Conservation (phyloP, 371 early-diverging fungal species). For the Mortierella polycephala region DNA sequence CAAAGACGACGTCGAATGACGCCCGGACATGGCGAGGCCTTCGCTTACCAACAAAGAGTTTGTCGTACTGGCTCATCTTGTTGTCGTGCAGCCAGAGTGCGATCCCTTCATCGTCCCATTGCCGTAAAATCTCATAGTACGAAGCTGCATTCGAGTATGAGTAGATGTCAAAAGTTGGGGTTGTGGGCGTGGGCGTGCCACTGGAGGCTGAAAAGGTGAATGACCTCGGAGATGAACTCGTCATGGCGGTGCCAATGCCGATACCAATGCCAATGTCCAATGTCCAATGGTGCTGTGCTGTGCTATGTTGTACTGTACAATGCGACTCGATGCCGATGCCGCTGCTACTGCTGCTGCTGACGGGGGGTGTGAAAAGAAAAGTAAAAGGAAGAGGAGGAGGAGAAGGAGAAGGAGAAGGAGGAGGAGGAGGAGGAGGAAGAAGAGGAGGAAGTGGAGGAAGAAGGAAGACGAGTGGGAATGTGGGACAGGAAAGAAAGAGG, state of each 20-base stretch:
- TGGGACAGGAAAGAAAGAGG: background rate
- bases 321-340: background rate
- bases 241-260: constrained; percentile 14
- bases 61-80: constrained; percentile 74
- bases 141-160: constrained; percentile 48
- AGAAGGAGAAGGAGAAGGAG: background rate
- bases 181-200: constrained; percentile 62
- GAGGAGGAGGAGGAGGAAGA: background rate
- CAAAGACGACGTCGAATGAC: no score
- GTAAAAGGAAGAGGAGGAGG: background rate
- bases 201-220: constrained; percentile 54
- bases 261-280: background rate
- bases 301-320: background rate
- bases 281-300: background rate
- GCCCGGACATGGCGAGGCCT: background rate
- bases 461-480: background rate
- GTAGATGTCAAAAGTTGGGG: constrained; percentile 60
- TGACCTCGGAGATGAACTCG: constrained; percentile 51
- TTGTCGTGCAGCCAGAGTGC: constrained; percentile 80
- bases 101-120: constrained; percentile 81
- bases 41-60: constrained; percentile 68
- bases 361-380: background rate
- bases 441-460: background rate
- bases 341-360: background rate
- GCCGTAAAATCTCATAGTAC: constrained; percentile 63